These are phyloP conservation scores for Ophiosphaerella narmari DNA, from an alignment of 2,329 filamentous ascomycete species.

Conservation along the genomic window DNA sequence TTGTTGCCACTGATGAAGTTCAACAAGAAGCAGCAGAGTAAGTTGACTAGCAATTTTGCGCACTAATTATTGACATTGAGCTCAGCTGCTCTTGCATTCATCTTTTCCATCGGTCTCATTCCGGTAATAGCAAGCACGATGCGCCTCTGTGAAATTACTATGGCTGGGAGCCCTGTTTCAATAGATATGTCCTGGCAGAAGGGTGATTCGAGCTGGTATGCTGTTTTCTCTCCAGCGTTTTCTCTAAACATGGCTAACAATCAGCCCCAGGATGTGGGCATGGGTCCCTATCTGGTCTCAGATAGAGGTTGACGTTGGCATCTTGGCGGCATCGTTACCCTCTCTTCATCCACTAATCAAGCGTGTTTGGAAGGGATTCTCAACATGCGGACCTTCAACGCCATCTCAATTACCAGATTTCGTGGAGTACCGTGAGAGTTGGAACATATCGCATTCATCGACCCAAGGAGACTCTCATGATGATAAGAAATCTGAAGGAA, in stretches of 20 bases:
- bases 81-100: slow-evolving; percentile 27
- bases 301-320: slow-evolving; percentile 36
- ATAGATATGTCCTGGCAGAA: slow-evolving; percentile 18
- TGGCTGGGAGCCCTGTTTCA: slow-evolving; percentile 15
- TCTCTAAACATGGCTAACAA: slow-evolving; percentile 2
- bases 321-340: slow-evolving; percentile 34
- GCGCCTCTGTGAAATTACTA: slow-evolving; percentile 32
- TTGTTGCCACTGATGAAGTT: slow-evolving; percentile 29
- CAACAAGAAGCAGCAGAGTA: slow-evolving; percentile 31
- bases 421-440: slow-evolving; percentile 18
- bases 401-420: slow-evolving; percentile 20
- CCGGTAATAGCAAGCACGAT: slow-evolving; percentile 33
- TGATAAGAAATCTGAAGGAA: slow-evolving; percentile 6
- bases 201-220: slow-evolving; percentile 29
- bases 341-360: slow-evolving; percentile 31
- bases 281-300: slow-evolving; percentile 39
- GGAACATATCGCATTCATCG: slow-evolving; percentile 3
- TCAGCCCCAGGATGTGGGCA: slow-evolving; percentile 16
- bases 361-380: slow-evolving; percentile 20
- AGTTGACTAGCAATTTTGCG: background rate
- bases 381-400: slow-evolving; percentile 5
- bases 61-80: background rate
- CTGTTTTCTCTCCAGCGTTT: background rate
- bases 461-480: background rate
- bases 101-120: slow-evolving; percentile 34